Conservation (phyloP, 768 basidiomycete genomes). For the Tylopilus sp. region DNA sequence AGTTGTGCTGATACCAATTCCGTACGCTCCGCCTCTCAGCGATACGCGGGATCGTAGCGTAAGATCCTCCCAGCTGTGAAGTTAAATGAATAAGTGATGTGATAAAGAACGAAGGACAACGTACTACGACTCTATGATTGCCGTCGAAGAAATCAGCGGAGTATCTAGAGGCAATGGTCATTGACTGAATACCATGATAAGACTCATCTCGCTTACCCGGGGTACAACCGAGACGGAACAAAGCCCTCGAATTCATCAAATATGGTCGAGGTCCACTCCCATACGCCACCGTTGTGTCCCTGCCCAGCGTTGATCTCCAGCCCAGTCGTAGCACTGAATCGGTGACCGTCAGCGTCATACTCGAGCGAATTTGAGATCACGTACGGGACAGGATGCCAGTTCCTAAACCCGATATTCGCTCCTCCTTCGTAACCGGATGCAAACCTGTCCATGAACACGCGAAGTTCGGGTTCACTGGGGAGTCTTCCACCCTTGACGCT, state of each 20-base stretch:
- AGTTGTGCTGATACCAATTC: conserved; percentile 93
- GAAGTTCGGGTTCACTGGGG: conserved; percentile 86
- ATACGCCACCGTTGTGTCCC: conserved; percentile 91
- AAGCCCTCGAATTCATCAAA: conserved; percentile 76
- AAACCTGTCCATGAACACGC: conserved; percentile 73
- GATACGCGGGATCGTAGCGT: conserved; percentile 78
- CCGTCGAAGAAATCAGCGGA: conserved; percentile 91
- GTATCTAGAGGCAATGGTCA: conserved; percentile 43
- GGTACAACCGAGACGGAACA: conserved; percentile 72
- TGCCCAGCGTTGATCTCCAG: conserved; percentile 45
- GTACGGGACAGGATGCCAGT: conserved; percentile 93
- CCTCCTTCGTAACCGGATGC: conserved; percentile 72
- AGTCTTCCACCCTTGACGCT: conserved; percentile 87
- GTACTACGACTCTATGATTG: conserved; percentile 81
- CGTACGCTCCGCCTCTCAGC: conserved; percentile 71
- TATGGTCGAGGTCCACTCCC: conserved; percentile 94
- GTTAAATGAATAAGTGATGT: not conserved
- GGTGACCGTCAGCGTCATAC: not conserved
- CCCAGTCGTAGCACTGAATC: conserved; percentile 64
- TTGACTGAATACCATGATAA: not conserved
- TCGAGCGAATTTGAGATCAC: conserved; percentile 27
- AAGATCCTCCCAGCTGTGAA: conserved; percentile 83
- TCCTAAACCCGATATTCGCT: conserved; percentile 81
- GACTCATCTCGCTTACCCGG: conserved; percentile 53
- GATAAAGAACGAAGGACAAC: conserved; percentile 29